These are phyloP conservation scores for Dioscorea dumetorum DNA, from an alignment of 106 monocot genomes.

Conservation along the genomic window DNA sequence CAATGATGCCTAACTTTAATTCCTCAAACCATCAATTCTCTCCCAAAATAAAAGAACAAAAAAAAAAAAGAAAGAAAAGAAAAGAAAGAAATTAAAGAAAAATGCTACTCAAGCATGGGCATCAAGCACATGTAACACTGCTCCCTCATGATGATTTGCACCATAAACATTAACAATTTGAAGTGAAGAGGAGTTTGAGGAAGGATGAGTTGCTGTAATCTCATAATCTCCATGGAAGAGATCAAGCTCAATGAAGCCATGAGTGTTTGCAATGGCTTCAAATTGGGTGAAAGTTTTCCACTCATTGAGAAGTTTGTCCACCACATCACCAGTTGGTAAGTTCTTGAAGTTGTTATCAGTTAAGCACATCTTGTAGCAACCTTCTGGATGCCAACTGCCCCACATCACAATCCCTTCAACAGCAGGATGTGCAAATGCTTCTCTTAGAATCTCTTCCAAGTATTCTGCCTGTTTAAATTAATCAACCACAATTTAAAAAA, in stretches of 20 bases:
- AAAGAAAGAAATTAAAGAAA: too few relatives aligned
- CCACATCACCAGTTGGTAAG: conserved; percentile 57
- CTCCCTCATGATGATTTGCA: not conserved
- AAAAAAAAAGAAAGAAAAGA: too few relatives aligned
- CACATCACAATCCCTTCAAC: conserved; percentile 80
- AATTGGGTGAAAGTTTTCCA: conserved; percentile 19
- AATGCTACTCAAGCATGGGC: too few relatives aligned
- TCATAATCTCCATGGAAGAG: conserved; percentile 65
- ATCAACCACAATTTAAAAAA: too few relatives aligned
- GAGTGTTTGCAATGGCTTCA: conserved; percentile 19
- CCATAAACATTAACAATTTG: conserved; percentile 16
- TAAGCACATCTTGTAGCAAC: conserved; percentile 67
- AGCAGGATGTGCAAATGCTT: conserved; percentile 54
- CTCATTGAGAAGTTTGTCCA: conserved; percentile 55
- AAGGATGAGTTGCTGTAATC: conserved; percentile 18
- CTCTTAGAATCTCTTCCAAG: conserved; percentile 67
- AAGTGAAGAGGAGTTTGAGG: conserved; percentile 3
- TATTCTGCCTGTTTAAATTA: conserved; percentile 29
- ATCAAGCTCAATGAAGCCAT: conserved; percentile 30
- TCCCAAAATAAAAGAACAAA: too few relatives aligned
- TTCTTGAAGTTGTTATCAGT: conserved; percentile 79
- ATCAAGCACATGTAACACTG: not conserved
- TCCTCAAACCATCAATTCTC: too few relatives aligned
- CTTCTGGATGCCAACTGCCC: conserved; percentile 51
- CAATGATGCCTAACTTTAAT: too few relatives aligned